Evolutionary conservation across 805 yeast genomes (phyloP).

Genomic region (Hermanozyma aechmeae): DNA sequence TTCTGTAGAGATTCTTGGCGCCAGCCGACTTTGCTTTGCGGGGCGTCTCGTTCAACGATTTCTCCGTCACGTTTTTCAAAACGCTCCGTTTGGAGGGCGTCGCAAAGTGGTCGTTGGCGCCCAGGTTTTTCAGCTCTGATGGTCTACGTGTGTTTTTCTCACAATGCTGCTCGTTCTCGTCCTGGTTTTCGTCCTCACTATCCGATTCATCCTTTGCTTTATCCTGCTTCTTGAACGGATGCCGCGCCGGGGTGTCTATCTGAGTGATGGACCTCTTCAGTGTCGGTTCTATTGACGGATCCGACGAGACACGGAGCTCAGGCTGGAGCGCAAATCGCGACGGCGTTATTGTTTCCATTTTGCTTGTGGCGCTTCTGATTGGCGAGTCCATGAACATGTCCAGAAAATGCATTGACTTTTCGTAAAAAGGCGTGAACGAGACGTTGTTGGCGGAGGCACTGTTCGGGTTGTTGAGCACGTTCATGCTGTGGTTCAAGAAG

Average conservation of each 20-base stretch:
- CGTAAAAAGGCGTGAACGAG: conserved; percentile 32
- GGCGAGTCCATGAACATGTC: conserved; percentile 40
- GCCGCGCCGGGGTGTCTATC: conserved; percentile 29
- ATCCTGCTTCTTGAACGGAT: conserved; percentile 19
- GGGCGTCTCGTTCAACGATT: conserved; percentile 8
- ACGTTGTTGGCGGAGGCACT: conserved; percentile 14
- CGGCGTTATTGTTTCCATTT: conserved; percentile 31
- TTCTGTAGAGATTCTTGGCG: conserved; percentile 12
- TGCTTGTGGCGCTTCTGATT: conserved; percentile 24
- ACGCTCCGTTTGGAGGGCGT: conserved; percentile 24
- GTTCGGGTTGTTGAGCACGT: conserved; percentile 14
- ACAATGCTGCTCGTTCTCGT: conserved; percentile 4
- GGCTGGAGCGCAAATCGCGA: conserved; percentile 22
- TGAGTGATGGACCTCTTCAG: conserved; percentile 26
- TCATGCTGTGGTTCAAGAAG: conserved; percentile 26
- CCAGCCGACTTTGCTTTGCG: conserved; percentile 4
- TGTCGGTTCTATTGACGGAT: conserved; percentile 19
- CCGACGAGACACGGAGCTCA: conserved; percentile 10
- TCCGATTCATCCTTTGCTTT: background rate
- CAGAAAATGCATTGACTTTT: conserved; percentile 29
- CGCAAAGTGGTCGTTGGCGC: conserved; percentile 8
- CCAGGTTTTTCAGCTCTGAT: background rate
- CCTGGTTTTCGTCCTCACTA: conserved; percentile 3
- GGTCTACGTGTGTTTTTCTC: conserved; percentile 3
- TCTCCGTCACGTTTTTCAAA: conserved; percentile 14